Evolutionary conservation across 2,329 filamentous ascomycete genomes (phyloP), one percentile per base, ranked within the genome.

Genomic region (Trichoderma afroharzianum): DNA sequence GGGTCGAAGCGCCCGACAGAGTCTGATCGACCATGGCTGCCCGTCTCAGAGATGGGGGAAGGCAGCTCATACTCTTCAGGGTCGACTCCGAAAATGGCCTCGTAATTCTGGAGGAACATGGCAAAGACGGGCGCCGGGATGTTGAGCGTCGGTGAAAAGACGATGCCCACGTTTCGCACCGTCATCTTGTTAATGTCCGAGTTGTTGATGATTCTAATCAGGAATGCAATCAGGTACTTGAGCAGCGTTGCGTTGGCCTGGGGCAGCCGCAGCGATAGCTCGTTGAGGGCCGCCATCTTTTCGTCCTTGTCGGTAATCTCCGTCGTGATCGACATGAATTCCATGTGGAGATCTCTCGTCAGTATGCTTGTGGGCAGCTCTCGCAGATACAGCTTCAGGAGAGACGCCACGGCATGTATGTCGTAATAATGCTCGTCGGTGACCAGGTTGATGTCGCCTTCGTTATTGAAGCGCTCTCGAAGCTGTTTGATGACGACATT

Each of bases 181-280:
- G 93, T 98, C 96, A 99, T 99, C 86, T 98, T 98, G 85, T 99
- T 99, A 73, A 92, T 85, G 76, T 93, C 91, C 7, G 94, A 87
- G 76, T 98, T 94, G 81, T 96, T 94, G 78, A 98, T 94, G 76
- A 99, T 95, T 77, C 92, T 92, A 78, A 97, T 93, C 76, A 99
- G 83, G 82, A 97, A 98, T 4, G 92, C 90, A 62, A 95, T 93
- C 70, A 99, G 84, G 74, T 97, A 94, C 77, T 92, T 91, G 50
- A 99, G 86, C 57, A 99, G 85, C 3, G 93, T 91, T 61, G 91
- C 88, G 74, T 99, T 99, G 43, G 92, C 89, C 72, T 88, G 86
- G 0, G 96, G 96, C 33, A 99, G 86, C 75, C 88, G 88, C 79
- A 93, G 91, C 6, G 97, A 93, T 21, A 99, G 88, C 58, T 90